Evolutionary conservation across 139 green algal genomes (phyloP).

Genomic region (Gonium pectorale): DNA sequence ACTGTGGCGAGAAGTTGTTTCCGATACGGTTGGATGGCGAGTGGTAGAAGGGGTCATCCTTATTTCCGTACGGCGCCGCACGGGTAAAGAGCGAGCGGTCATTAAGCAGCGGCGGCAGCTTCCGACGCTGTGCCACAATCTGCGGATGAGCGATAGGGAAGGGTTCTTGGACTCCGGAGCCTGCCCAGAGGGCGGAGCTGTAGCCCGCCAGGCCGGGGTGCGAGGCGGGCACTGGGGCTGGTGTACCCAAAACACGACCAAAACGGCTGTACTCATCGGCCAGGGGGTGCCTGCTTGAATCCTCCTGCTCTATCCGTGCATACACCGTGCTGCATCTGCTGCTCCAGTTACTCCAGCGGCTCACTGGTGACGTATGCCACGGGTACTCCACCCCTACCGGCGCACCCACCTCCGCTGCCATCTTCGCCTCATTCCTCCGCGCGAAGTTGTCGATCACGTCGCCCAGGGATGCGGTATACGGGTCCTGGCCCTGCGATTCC

Average conservation of each 20-base stretch:
- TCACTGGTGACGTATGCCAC: too few relatives aligned
- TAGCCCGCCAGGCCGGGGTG: too few relatives aligned
- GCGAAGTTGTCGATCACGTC: slow-evolving; percentile 62
- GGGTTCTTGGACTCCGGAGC: background rate
- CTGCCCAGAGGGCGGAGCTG: too few relatives aligned
- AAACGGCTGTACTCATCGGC: too few relatives aligned
- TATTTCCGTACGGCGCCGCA: slow-evolving; percentile 74
- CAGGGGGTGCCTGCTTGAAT: too few relatives aligned
- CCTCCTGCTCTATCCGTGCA: too few relatives aligned
- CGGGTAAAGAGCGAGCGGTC: slow-evolving; percentile 78
- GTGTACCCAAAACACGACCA: too few relatives aligned
- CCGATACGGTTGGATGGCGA: slow-evolving; percentile 77
- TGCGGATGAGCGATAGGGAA: slow-evolving; percentile 6
- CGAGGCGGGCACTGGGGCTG: too few relatives aligned
- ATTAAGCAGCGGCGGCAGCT: slow-evolving; percentile 80
- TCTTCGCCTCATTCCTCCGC: slow-evolving; percentile 60
- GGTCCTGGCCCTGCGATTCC: slow-evolving; percentile 32
- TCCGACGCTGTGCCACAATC: slow-evolving; percentile 65
- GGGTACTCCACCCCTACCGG: too few relatives aligned
- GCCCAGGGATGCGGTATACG: slow-evolving; percentile 18
- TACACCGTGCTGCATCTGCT: too few relatives aligned
- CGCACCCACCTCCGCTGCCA: slow-evolving; percentile 59
- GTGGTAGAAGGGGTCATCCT: slow-evolving; percentile 79
- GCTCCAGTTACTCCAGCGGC: too few relatives aligned
- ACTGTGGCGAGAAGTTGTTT: slow-evolving; percentile 66